A percentile compares a stretch with the other conserved stretches of the same genome.
These are phyloP conservation scores for Gilbertella persicaria DNA, from an alignment of 371 early-diverging fungal species.

Conservation along the genomic window DNA sequence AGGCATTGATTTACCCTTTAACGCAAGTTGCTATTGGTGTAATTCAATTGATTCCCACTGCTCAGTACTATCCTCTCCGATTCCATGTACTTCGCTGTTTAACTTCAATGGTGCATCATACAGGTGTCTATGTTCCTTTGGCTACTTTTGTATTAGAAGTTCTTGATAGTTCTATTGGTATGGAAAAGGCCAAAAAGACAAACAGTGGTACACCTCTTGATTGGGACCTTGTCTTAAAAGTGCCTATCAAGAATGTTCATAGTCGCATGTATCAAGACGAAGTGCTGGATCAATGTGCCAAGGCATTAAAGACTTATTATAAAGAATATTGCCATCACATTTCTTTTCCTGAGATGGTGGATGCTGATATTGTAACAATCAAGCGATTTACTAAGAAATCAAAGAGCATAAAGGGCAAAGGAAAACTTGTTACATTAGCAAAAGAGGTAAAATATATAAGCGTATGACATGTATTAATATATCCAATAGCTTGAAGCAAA, in stretches of 20 bases:
- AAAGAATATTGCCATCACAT: conserved; percentile 71
- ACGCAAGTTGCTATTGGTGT: conserved; percentile 88
- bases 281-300: conserved; percentile 73
- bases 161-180: conserved; percentile 55
- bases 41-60: conserved; percentile 78
- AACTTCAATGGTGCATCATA: conserved; percentile 66
- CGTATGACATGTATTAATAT: not conserved
- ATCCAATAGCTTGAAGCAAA: conserved; percentile 64
- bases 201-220: conserved; percentile 81
- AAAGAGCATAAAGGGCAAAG: conserved; percentile 67
- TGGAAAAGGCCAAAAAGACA: conserved; percentile 58
- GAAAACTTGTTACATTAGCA: conserved; percentile 72
- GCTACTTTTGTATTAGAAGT: conserved; percentile 83
- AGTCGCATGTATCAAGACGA: conserved; percentile 82
- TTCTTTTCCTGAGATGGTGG: conserved; percentile 87
- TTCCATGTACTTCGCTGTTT: conserved; percentile 80
- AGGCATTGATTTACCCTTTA: conserved; percentile 87
- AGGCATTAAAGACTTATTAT: conserved; percentile 71
- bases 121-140: conserved; percentile 83
- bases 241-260: conserved; percentile 78
- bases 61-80: conserved; percentile 89
- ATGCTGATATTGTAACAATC: conserved; percentile 72
- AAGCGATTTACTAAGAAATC: conserved; percentile 64
- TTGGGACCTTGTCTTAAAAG: conserved; percentile 73
- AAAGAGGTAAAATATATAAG: conserved; percentile 62